Conservation (phyloP, 169 alveolate species). For the Plasmodium billcollinsi region DNA sequence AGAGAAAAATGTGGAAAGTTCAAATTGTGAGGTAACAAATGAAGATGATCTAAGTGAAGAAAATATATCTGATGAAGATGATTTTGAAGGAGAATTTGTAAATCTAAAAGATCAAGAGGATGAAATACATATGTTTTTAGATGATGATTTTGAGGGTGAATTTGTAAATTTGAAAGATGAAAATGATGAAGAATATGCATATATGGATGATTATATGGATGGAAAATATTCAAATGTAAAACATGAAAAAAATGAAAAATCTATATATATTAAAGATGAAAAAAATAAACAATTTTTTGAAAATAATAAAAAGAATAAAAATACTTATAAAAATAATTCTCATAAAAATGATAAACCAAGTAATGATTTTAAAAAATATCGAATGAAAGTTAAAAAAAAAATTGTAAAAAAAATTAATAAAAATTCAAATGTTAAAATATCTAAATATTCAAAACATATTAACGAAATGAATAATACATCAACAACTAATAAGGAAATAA, state of each 20-base stretch:
- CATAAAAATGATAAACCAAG: not conserved
- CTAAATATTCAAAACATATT: not conserved
- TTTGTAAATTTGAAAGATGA: no score
- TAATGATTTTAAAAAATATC: not conserved
- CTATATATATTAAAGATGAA: not conserved
- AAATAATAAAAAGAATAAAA: not conserved
- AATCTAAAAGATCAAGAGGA: no score
- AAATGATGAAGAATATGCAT: no score
- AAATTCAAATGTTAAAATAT: slow-evolving; percentile 18
- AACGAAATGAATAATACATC: slow-evolving; percentile 8
- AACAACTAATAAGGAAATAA: not conserved
- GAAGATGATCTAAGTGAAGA: no score
- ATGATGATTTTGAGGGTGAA: no score
- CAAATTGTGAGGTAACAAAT: no score
- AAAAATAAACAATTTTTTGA: not conserved
- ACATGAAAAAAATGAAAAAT: not conserved
- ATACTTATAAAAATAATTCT: not conserved
- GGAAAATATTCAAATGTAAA: not conserved
- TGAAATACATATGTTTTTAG: no score
- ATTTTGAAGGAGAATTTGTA: no score
- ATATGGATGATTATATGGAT: not conserved
- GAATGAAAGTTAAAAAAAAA: not conserved
- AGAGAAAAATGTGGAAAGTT: no score
- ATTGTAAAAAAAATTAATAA: slow-evolving; percentile 11
- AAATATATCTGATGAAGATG: no score